These are phyloP conservation scores for Parachlorella kessleri DNA, from an alignment of 139 green algal genomes.

Conservation along the genomic window DNA sequence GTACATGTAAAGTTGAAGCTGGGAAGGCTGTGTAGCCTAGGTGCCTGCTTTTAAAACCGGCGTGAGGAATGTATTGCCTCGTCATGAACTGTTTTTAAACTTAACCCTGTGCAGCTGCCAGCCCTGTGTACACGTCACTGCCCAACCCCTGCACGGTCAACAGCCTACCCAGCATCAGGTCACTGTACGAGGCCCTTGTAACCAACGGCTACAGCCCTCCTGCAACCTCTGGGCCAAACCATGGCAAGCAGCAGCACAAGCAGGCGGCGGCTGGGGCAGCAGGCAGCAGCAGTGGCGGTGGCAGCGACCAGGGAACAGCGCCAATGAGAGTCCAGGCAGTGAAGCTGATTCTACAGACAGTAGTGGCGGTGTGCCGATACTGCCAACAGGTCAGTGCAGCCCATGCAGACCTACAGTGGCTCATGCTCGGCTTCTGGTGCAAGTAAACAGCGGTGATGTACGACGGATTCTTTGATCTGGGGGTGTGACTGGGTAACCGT, in stretches of 20 bases:
- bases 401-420: too few relatives aligned
- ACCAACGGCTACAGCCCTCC: neutral
- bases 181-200: neutral
- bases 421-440: too few relatives aligned
- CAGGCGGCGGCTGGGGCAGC: neutral
- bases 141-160: neutral
- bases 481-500: too few relatives aligned
- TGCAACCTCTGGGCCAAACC: too few relatives aligned
- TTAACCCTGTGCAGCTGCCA: neutral
- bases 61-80: too few relatives aligned
- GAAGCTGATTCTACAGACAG: conserved; percentile 18
- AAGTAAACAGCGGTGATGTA: too few relatives aligned
- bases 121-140: neutral
- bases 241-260: too few relatives aligned
- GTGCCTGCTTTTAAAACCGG: too few relatives aligned
- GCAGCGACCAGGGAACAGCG: neutral
- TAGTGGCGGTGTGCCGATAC: conserved; percentile 15
- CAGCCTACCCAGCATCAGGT: neutral
- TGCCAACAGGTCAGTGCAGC: conserved; percentile 12
- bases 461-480: too few relatives aligned
- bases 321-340: conserved; percentile 4
- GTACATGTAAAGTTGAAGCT: too few relatives aligned
- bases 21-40: too few relatives aligned
- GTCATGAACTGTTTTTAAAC: too few relatives aligned
- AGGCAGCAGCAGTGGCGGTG: neutral